Base-by-base conservation (phyloP, 805 yeast genomes). In the Monosporozyma aquatica region DNA sequence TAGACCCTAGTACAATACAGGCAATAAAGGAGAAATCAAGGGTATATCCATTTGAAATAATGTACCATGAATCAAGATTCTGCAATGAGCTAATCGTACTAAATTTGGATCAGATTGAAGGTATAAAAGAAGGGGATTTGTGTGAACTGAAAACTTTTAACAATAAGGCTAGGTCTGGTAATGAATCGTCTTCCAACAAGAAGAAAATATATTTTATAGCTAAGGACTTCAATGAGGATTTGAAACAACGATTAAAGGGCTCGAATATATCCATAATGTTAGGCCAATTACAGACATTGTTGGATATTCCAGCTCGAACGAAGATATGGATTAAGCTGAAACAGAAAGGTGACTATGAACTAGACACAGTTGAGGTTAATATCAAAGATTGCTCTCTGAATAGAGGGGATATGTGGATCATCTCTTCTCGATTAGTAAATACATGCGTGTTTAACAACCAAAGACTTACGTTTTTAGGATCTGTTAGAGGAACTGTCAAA, bases 381-480 rank as follows among this genome's bases (percentile, higher is more conserved):
- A 74, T 87, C 41, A 85, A 80, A 52, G 97, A 92, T 53, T 69
- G 86, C 17, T 76, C 82, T 49, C 64, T 92, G 13, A 77, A 95
- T 3, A 68, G 98, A 50, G 95, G 95, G 46, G 92, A 87, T 52
- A 90, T 89, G 87, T 92, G 97, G 95, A 69, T 74, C 21, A 65
- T 90, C 11, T 76, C 95, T 0, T 70, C 84, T 1, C 55, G 69
- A 15, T 49, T 90, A 42, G 70, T 72, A 0, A 76, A 76, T 8
- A 64, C 74, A 6, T 85, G 95, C 59, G 72, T 85, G 2, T 78
- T 82, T 54, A 67, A 70, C 8, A 74, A 78, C 6, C 89, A 87
- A 57, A 70, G 78, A 41, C 55, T 89, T 0, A 62, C 76, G 0
- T 85, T 81, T 47, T 58, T 84, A 21, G 75, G 75, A 28, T 63